A percentile compares a stretch with the other conserved stretches of the same genome.
phyloP scores from a whole-genome alignment of 306 rosid species.

The Lathyrus tuberosus region DNA sequence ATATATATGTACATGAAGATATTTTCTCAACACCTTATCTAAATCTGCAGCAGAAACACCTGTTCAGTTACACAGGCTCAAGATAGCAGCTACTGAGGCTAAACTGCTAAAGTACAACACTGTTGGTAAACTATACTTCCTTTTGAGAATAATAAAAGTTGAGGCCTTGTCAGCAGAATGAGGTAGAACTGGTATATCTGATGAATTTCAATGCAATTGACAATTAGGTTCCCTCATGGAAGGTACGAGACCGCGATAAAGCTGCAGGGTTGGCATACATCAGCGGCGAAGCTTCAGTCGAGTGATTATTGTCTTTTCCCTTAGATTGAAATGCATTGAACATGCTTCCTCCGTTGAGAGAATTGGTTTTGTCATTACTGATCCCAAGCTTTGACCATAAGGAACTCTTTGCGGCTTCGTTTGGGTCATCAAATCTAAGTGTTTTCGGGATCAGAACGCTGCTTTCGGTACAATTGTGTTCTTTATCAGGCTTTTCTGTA shows the following conservation, averaged over 20 bases:
- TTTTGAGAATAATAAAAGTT: constrained; percentile 1
- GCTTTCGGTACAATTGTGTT: constrained; percentile 43
- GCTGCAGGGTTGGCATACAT: constrained; percentile 95
- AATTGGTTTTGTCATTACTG: constrained; percentile 56
- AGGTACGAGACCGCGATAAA: constrained; percentile 67
- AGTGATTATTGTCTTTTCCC: constrained; percentile 46
- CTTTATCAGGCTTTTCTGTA: constrained; percentile 45
- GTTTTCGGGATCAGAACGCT: constrained; percentile 69
- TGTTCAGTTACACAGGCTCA: constrained; percentile 39
- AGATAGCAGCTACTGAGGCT: constrained; percentile 34
- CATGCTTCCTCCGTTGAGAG: constrained; percentile 57
- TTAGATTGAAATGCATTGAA: constrained; percentile 64
- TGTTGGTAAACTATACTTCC: constrained; percentile 40
- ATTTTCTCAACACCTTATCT: constrained; percentile 46
- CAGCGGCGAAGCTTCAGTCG: constrained; percentile 52
- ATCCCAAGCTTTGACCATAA: constrained; percentile 71
- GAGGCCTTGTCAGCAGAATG: constrained; percentile 37
- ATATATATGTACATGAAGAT: constrained; percentile 47
- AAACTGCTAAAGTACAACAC: constrained; percentile 40
- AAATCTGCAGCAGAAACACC: constrained; percentile 51
- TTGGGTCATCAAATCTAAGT: constrained; percentile 69
- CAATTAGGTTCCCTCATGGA: constrained; percentile 62
- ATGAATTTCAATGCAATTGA: constrained; percentile 21
- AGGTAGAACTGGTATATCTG: constrained; percentile 34
- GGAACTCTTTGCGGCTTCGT: constrained; percentile 74